Conservation (phyloP, 257 asterid species). For the Solanum sitiens region DNA sequence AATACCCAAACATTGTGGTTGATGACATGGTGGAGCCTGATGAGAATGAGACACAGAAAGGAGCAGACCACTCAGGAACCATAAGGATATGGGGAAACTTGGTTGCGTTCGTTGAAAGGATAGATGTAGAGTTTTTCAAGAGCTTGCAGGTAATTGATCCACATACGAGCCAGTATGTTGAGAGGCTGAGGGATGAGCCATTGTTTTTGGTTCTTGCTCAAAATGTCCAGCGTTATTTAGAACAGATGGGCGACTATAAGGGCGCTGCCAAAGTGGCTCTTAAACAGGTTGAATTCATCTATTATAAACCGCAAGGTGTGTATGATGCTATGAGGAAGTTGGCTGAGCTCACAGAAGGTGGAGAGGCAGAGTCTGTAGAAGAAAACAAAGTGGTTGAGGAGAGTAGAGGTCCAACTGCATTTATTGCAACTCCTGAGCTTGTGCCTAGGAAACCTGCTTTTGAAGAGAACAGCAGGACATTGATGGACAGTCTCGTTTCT, state of each 20-base stretch:
- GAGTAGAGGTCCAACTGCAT: constrained; percentile 50
- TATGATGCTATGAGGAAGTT: constrained; percentile 89
- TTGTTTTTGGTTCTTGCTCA: constrained; percentile 73
- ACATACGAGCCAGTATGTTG: constrained; percentile 87
- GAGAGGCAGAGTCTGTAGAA: constrained; percentile 46
- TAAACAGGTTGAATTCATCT: constrained; percentile 80
- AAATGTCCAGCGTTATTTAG: constrained; percentile 77
- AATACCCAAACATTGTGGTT: constrained; percentile 76
- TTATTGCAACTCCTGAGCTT: constrained; percentile 65
- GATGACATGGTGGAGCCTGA: constrained; percentile 88
- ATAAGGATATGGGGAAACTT: constrained; percentile 92
- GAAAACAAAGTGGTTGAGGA: constrained; percentile 49
- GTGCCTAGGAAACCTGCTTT: constrained; percentile 83
- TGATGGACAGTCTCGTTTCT: constrained; percentile 78
- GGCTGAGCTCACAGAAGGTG: constrained; percentile 52
- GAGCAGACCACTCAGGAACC: constrained; percentile 54
- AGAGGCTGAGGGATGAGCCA: constrained; percentile 92
- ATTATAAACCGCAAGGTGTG: constrained; percentile 93
- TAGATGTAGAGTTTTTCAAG: constrained; percentile 85
- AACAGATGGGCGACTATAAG: constrained; percentile 48
- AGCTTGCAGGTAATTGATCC: constrained; percentile 96
- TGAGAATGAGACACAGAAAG: constrained; percentile 91
- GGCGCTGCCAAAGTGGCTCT: constrained; percentile 96
- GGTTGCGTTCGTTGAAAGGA: constrained; percentile 80
- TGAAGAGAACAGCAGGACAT: constrained; percentile 73